Percentiles rank a stretch among this genome's conserved stretches.
phyloP scores from a whole-genome alignment of 2,329 filamentous ascomycete species.

The Xylaria sp. region DNA sequence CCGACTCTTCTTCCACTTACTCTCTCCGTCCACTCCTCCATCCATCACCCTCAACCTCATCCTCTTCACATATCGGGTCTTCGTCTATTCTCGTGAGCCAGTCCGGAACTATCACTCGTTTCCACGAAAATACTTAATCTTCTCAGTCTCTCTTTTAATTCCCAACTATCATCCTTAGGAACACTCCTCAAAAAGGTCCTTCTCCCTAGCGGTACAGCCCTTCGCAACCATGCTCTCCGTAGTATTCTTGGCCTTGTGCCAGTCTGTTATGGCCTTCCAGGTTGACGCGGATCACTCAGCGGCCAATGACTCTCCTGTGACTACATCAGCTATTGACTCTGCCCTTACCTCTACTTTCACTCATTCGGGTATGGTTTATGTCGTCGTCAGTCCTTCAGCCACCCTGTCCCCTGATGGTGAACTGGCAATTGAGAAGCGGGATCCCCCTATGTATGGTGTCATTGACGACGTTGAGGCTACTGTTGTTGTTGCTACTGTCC shows the following conservation, averaged over 20 bases:
- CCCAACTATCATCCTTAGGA: conserved; percentile 18
- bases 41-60: not conserved
- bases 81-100: conserved; percentile 6
- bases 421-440: conserved; percentile 17
- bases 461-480: conserved; percentile 28
- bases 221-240: conserved; percentile 32
- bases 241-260: conserved; percentile 39
- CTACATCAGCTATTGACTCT: conserved; percentile 11
- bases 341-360: conserved; percentile 21
- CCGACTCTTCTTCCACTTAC: not conserved
- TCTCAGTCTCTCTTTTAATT: conserved; percentile 15
- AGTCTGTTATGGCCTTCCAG: conserved; percentile 25
- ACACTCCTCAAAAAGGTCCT: not conserved
- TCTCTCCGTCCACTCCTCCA: not conserved
- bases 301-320: not conserved
- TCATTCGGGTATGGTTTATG: conserved; percentile 26
- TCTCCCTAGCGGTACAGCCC: conserved; percentile 24
- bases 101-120: conserved; percentile 20
- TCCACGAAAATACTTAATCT: conserved; percentile 10
- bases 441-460: not conserved
- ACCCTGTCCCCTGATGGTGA: conserved; percentile 12
- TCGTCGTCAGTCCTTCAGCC: conserved; percentile 10
- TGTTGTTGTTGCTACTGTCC: conserved; percentile 31
- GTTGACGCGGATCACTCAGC: not conserved
- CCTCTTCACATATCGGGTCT: not conserved